Evolutionary conservation across 2,329 filamentous ascomycete species (phyloP).

Genomic region (Monosporascus cannonballus): DNA sequence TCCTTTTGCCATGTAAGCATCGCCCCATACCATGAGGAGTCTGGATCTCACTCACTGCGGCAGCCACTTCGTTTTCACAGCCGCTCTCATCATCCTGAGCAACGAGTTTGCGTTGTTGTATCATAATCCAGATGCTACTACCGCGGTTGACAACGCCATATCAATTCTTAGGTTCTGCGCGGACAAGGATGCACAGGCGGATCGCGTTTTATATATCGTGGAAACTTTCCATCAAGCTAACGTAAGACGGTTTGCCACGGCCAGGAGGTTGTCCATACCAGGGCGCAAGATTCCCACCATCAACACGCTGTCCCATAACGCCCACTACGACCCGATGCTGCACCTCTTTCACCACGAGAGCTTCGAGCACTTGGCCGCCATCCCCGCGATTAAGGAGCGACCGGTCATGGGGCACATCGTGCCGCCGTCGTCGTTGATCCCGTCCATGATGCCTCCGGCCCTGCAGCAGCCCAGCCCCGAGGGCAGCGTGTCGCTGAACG

Average conservation of each 20-base stretch:
- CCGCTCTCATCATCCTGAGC: constrained; percentile 47
- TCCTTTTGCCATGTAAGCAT: constrained; percentile 49
- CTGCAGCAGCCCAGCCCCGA: constrained; percentile 27
- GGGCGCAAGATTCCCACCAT: constrained; percentile 21
- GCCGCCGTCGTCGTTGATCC: constrained; percentile 14
- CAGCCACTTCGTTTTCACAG: constrained; percentile 52
- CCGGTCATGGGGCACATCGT: constrained; percentile 6
- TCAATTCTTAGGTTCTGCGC: constrained; percentile 43
- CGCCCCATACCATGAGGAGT: not conserved
- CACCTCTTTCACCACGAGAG: constrained; percentile 20
- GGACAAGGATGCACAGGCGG: constrained; percentile 41
- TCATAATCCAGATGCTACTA: constrained; percentile 33
- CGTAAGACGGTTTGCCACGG: constrained; percentile 16
- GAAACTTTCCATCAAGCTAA: constrained; percentile 40
- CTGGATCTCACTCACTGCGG: constrained; percentile 3
- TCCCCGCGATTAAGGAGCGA: constrained; percentile 11
- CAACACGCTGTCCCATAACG: constrained; percentile 19
- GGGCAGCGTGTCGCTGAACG: constrained; percentile 20
- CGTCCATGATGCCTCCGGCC: constrained; percentile 15
- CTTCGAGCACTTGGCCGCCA: constrained; percentile 8
- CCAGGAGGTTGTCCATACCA: constrained; percentile 18
- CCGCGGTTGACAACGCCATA: constrained; percentile 37
- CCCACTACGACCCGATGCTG: constrained; percentile 20
- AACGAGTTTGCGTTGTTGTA: constrained; percentile 50
- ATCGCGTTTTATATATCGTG: constrained; percentile 43